A percentile compares a stretch with the other conserved stretches of the same genome.
These are phyloP conservation scores for Coniophora puteana DNA, from an alignment of 1,284 basidiomycete species.

Conservation along the genomic window DNA sequence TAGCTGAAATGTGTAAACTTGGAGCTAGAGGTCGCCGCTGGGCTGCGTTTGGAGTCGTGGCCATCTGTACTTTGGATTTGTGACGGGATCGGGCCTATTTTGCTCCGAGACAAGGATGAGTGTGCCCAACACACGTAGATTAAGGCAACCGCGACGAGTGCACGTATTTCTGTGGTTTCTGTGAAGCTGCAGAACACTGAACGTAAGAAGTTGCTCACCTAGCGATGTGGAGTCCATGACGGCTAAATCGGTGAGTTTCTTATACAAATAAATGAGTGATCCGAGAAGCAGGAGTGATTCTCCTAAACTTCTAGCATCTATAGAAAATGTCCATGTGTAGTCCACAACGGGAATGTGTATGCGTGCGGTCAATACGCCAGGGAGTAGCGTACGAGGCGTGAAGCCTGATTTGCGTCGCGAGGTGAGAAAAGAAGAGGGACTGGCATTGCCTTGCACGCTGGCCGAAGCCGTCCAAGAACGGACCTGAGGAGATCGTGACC, in stretches of 20 bases:
- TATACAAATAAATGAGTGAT: constrained; percentile 29
- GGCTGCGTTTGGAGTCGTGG: constrained; percentile 43
- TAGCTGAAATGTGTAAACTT: constrained; percentile 55
- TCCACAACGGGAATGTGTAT: constrained; percentile 15
- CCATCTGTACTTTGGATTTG: constrained; percentile 36
- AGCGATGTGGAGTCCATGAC: constrained; percentile 14
- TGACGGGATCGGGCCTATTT: constrained; percentile 19
- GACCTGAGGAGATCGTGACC: constrained; percentile 22
- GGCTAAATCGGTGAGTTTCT: constrained; percentile 15
- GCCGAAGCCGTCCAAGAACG: constrained; percentile 14
- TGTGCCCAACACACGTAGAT: constrained; percentile 66
- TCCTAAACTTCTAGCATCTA: constrained; percentile 21
- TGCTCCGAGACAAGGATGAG: constrained; percentile 35
- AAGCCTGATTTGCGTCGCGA: constrained; percentile 19
- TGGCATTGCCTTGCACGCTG: constrained; percentile 15
- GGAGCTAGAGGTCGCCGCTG: constrained; percentile 19
- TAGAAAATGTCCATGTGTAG: constrained; percentile 19
- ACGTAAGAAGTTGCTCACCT: constrained; percentile 19
- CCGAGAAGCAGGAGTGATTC: constrained; percentile 22
- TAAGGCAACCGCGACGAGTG: constrained; percentile 52
- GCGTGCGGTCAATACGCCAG: constrained; percentile 16
- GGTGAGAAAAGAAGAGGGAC: constrained; percentile 12
- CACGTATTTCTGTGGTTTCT: constrained; percentile 48
- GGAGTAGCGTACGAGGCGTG: constrained; percentile 18
- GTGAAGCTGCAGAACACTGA: constrained; percentile 4